A percentile compares a stretch with the other conserved stretches of the same genome.
Conservation (phyloP, 2,329 filamentous ascomycete species). For the Madurella mycetomatis region DNA sequence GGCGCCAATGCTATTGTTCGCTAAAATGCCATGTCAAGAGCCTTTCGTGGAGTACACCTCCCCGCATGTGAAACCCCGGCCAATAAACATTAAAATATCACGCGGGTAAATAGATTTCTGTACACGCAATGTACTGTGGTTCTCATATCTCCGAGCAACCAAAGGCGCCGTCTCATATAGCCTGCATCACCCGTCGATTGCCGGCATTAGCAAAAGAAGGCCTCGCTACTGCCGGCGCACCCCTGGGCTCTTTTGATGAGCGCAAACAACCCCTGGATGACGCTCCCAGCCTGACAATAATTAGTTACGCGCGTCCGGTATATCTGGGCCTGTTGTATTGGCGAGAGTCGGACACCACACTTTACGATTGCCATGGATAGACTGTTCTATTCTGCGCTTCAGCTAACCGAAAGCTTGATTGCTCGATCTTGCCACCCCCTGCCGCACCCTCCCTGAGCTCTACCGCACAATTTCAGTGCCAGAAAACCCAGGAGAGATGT, state of each 20-base stretch:
- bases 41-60: neutral
- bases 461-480: neutral
- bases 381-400: too few species aligned
- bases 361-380: neutral
- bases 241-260: neutral
- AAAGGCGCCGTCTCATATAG: constrained; percentile 1
- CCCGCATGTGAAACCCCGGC: constrained; percentile 16
- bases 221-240: neutral
- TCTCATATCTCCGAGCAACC: constrained; percentile 13
- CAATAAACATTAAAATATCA: constrained; percentile 6
- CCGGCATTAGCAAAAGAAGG: neutral
- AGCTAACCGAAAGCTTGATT: neutral
- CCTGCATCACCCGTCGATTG: constrained; percentile 8
- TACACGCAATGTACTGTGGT: neutral
- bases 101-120: constrained; percentile 16
- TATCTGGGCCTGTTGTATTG: neutral
- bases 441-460: neutral
- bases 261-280: neutral
- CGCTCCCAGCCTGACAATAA: neutral
- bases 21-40: neutral
- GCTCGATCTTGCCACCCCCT: neutral
- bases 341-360: neutral
- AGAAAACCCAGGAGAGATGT: neutral
- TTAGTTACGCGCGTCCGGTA: neutral
- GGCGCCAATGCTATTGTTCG: neutral